These are phyloP conservation scores for Cenchrus purpureus DNA, from an alignment of 176 grass and related monocot species.

Conservation along the genomic window DNA sequence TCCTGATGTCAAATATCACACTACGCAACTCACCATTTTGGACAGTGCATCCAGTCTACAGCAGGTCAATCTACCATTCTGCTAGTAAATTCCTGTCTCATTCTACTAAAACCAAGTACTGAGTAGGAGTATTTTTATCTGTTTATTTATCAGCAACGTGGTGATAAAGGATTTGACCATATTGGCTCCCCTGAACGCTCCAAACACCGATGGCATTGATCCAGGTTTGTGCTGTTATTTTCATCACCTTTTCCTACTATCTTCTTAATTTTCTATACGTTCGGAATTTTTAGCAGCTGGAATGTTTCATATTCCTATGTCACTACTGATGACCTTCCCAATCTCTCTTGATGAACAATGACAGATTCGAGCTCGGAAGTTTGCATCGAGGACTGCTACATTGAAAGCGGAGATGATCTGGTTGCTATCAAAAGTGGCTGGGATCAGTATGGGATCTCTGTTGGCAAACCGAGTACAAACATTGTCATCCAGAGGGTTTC, in stretches of 20 bases:
- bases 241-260: background rate
- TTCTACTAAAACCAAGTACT: conserved; percentile 25
- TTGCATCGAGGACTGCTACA: conserved; percentile 88
- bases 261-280: background rate
- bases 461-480: conserved; percentile 71
- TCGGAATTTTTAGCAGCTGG: background rate
- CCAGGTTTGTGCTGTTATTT: conserved; percentile 57
- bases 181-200: conserved; percentile 77
- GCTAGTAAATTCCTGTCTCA: background rate
- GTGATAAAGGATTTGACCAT: conserved; percentile 81
- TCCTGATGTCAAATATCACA: conserved; percentile 75
- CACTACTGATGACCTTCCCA: background rate
- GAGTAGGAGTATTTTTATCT: background rate
- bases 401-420: conserved; percentile 85
- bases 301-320: background rate
- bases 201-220: conserved; percentile 97
- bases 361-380: conserved; percentile 91
- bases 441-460: conserved; percentile 87
- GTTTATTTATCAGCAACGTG: conserved; percentile 65
- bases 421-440: conserved; percentile 92
- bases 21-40: conserved; percentile 93
- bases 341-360: conserved; percentile 37
- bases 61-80: conserved; percentile 64
- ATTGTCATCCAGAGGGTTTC: conserved; percentile 73
- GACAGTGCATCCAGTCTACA: conserved; percentile 94